A percentile compares a stretch with the other conserved stretches of the same genome.
Conservation (phyloP, 1,284 basidiomycete genomes). For the Fistulinella cinereoalba region DNA sequence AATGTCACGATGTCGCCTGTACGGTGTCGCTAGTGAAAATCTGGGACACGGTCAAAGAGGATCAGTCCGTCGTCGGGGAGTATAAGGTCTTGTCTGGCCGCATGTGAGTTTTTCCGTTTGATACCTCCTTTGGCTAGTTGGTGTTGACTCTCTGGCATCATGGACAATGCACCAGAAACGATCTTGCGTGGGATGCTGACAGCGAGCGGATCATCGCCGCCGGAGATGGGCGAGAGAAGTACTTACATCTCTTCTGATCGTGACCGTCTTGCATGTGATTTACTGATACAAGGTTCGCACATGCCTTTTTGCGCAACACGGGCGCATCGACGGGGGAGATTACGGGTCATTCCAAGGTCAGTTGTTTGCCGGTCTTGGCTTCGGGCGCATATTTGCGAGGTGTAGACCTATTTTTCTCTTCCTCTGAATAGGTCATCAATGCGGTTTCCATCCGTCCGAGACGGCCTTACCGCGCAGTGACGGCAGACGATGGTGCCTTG, state of each 20-base stretch:
- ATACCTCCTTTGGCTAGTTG: background rate
- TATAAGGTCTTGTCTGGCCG: conserved; percentile 80
- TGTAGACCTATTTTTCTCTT: too few species aligned
- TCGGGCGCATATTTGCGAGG: background rate
- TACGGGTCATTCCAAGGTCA: conserved; percentile 86
- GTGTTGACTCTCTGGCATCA: too few species aligned
- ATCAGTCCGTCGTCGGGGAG: conserved; percentile 83
- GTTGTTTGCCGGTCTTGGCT: background rate
- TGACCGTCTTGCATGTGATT: background rate
- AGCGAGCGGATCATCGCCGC: conserved; percentile 94
- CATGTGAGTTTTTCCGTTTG: conserved; percentile 53
- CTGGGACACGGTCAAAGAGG: conserved; percentile 92
- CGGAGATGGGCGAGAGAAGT: conserved; percentile 93
- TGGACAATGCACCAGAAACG: conserved; percentile 62
- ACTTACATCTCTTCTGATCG: conserved; percentile 37
- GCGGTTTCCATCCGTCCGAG: conserved; percentile 88
- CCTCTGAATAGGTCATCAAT: conserved; percentile 64
- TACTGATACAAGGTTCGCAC: conserved; percentile 65
- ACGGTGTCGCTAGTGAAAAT: too few species aligned
- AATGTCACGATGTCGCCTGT: too few species aligned
- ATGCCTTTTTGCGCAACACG: conserved; percentile 84
- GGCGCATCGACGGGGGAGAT: conserved; percentile 94
- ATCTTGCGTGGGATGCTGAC: conserved; percentile 96
- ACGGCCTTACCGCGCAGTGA: conserved; percentile 89
- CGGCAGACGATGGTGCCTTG: conserved; percentile 79